Evolutionary conservation across 2,329 filamentous ascomycete genomes (phyloP), one percentile per base, ranked within the genome.

Genomic region (Pseudogymnoascus sp.): DNA sequence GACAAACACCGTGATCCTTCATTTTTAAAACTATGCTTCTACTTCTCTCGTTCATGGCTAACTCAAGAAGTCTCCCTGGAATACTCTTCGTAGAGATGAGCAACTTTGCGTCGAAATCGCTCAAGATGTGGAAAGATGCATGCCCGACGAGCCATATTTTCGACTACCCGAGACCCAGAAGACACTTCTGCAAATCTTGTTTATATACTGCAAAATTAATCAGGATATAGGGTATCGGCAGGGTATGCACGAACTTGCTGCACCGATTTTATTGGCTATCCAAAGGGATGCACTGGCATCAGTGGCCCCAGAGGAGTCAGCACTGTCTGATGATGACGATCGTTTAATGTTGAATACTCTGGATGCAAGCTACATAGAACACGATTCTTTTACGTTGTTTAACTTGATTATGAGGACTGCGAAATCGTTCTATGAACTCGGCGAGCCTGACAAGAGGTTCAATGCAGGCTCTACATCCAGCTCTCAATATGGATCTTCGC

Each of bases 241-340:
- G 77, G 95, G 95, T 10, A 99, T 99, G 93, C 95, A 99, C 73
- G 95, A 99, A 76, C 80, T 99, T 47, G 80, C 97, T 13, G 95
- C 95, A 0, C 93, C 95, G 0, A 86, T 99, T 38, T 79, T 97
- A 6, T 91, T 91, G 82, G 89, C 91, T 1, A 78, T 97, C 5
- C 86, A 93, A 68, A 82, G 87, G 69, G 95, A 99, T 76, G 88
- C 93, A 6, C 79, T 96, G 61, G 82, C 90, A 26, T 47, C 50
- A 26, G 13, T 21, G 6, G 21, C 8, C 26, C 6, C 26, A 6
- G 61, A 38, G 7, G 38, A 33, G 6, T 64, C 59, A 14, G 60
- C 62, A 16, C 7, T 63, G 2, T 61, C n/a, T 13, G 38, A 33
- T 40, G 61, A 66, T 24, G 31, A 44, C 31, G 72, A 72, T 56